phyloP scores from a whole-genome alignment of 2,329 filamentous ascomycete genomes.

The Verticillium zaregamsianum region DNA sequence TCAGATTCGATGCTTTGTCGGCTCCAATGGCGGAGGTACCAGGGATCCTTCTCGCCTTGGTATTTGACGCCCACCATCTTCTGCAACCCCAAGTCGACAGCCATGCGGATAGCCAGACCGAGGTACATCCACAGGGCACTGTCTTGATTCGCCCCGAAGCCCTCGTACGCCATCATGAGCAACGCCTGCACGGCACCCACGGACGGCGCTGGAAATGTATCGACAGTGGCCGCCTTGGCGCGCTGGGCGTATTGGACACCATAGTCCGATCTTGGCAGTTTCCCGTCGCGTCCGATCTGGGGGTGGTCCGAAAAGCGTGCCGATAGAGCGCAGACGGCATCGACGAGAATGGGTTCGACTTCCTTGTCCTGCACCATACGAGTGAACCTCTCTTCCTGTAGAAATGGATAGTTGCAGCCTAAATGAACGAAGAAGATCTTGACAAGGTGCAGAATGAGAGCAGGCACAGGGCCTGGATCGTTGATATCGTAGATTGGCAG shows the following conservation, averaged over 20 bases:
- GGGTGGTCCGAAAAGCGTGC: constrained; percentile 71
- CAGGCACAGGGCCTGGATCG: constrained; percentile 65
- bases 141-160: constrained; percentile 84
- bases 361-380: constrained; percentile 75
- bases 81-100: constrained; percentile 74
- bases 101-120: constrained; percentile 80
- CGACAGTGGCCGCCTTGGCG: constrained; percentile 77
- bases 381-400: constrained; percentile 68
- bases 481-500: constrained; percentile 73
- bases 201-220: constrained; percentile 77
- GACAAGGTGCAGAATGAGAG: constrained; percentile 71
- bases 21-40: constrained; percentile 41
- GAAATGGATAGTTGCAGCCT: constrained; percentile 81
- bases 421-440: constrained; percentile 78
- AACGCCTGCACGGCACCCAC: constrained; percentile 82
- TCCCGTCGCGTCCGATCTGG: constrained; percentile 42
- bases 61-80: constrained; percentile 71
- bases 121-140: constrained; percentile 94
- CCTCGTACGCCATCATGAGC: constrained; percentile 79
- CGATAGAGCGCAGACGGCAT: constrained; percentile 78
- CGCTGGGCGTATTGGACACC: constrained; percentile 76
- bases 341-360: constrained; percentile 79
- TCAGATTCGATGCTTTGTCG: constrained; percentile 24
- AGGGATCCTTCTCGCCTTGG: constrained; percentile 49
- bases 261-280: constrained; percentile 58